Conservation (phyloP, 2,329 filamentous ascomycete species). For the Apiospora kogelbergensis region DNA sequence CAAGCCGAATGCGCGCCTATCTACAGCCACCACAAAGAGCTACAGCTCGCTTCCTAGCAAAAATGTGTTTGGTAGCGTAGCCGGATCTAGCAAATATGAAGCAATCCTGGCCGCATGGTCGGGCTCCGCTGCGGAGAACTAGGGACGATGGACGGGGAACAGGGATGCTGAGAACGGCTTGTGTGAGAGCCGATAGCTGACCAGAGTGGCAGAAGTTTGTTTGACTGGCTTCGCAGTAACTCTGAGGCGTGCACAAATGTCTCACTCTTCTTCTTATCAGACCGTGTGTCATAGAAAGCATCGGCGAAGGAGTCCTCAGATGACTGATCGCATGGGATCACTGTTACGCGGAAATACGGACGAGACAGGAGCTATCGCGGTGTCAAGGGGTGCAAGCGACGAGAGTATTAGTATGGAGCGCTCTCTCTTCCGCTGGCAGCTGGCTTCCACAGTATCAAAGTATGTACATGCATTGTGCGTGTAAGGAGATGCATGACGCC, state of each 20-base stretch:
- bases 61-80: not conserved
- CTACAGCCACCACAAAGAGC: not conserved
- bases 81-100: not conserved
- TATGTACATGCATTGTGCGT: not conserved
- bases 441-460: too few relatives aligned
- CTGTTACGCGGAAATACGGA: too few relatives aligned
- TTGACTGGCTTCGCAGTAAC: not conserved
- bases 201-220: not conserved
- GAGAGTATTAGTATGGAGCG: too few relatives aligned
- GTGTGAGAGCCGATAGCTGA: not conserved
- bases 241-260: not conserved
- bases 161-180: conserved; percentile 14
- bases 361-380: too few relatives aligned
- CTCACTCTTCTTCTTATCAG: too few relatives aligned
- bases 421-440: too few relatives aligned
- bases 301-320: not conserved
- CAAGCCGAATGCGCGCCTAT: too few relatives aligned
- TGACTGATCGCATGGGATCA: not conserved
- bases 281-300: not conserved
- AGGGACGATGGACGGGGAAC: conserved; percentile 8
- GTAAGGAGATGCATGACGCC: not conserved
- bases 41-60: not conserved
- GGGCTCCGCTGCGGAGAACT: not conserved
- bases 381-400: too few relatives aligned
- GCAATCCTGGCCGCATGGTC: not conserved